A percentile compares a stretch with the other conserved stretches of the same genome.
Conservation (phyloP, 495 filamentous ascomycete species). For the Lindgomyces ingoldianus region DNA sequence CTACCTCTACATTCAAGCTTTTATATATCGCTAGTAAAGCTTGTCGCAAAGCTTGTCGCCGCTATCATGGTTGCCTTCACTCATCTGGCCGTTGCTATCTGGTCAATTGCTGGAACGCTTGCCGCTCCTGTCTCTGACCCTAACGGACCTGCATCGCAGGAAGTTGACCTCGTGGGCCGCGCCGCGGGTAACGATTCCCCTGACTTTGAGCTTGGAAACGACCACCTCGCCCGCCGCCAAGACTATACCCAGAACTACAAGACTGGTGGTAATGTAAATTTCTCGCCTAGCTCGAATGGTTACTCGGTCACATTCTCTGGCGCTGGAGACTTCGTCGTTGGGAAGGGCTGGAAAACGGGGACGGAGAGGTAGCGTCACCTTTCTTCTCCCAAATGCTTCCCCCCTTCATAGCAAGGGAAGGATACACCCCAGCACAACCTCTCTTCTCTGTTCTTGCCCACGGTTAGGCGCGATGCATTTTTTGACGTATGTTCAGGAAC, state of each 20-base stretch:
- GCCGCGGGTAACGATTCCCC: background rate
- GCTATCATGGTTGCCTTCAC: constrained; percentile 53
- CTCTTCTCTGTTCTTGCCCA: too few relatives aligned
- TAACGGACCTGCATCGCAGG: constrained; percentile 9
- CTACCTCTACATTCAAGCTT: too few relatives aligned
- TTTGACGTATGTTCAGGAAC: background rate
- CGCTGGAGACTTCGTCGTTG: constrained; percentile 61
- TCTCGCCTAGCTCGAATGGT: constrained; percentile 58
- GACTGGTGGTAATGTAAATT: constrained; percentile 56
- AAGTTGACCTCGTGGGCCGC: background rate
- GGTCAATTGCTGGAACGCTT: constrained; percentile 43
- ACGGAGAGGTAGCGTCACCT: constrained; percentile 11
- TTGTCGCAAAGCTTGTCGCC: too few relatives aligned
- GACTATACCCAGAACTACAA: constrained; percentile 66
- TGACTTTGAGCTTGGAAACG: constrained; percentile 51
- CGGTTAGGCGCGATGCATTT: too few relatives aligned
- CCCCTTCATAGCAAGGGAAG: background rate
- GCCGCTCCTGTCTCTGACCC: constrained; percentile 46
- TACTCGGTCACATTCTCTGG: constrained; percentile 58
- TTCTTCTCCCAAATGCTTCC: background rate
- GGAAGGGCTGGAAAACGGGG: constrained; percentile 48
- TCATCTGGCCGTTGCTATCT: constrained; percentile 46
- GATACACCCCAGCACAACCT: too few relatives aligned
- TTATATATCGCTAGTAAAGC: too few relatives aligned
- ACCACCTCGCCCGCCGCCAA: constrained; percentile 43